These are phyloP conservation scores for Friedmanniomyces endolithicus DNA, from an alignment of 495 filamentous ascomycete genomes.

Conservation along the genomic window DNA sequence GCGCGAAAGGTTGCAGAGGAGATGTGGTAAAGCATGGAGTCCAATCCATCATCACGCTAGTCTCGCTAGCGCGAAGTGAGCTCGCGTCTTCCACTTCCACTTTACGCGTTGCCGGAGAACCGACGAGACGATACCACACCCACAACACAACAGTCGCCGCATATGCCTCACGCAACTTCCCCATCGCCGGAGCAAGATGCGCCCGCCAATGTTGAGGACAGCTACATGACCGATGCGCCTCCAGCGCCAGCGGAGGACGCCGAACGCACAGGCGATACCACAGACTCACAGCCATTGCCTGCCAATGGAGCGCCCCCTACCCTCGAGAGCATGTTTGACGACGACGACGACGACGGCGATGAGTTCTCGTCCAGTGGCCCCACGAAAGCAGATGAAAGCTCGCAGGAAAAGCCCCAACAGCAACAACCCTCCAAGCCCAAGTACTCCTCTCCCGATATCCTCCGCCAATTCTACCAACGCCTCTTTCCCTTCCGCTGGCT, in stretches of 20 bases:
- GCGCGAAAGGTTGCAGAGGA: not conserved
- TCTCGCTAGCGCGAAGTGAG: not conserved
- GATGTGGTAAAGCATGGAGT: not conserved
- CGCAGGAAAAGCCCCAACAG: conserved; percentile 15
- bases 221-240: conserved; percentile 15
- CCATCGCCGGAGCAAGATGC: conserved; percentile 11
- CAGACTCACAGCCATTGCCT: not conserved
- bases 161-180: conserved; percentile 25
- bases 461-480: conserved; percentile 88
- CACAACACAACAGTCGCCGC: not conserved
- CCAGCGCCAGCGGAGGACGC: not conserved
- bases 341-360: conserved; percentile 64
- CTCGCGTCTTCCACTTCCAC: conserved; percentile 10
- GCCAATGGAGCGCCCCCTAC: conserved; percentile 29
- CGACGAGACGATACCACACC: not conserved
- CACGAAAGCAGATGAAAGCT: conserved; percentile 20
- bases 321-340: conserved; percentile 69
- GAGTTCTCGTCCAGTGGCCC: conserved; percentile 53
- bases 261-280: not conserved
- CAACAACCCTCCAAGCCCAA: conserved; percentile 25
- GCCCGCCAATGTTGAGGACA: conserved; percentile 10
- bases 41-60: not conserved
- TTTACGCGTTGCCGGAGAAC: not conserved
- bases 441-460: conserved; percentile 61
- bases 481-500: conserved; percentile 90